These are phyloP conservation scores for Vararia minispora DNA, from an alignment of 768 basidiomycete species.

Conservation along the genomic window DNA sequence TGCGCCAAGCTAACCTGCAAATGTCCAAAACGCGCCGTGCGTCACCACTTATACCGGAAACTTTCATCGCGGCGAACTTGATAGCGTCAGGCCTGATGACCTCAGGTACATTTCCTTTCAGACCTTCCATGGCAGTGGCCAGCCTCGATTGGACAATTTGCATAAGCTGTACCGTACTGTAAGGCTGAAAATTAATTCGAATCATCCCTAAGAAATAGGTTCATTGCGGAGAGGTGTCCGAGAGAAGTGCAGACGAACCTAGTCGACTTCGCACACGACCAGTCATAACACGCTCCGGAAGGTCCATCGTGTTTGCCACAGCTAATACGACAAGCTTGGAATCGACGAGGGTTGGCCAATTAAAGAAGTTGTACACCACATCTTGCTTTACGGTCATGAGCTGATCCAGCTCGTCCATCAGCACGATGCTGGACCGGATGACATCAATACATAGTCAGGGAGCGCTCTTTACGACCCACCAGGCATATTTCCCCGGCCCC, in stretches of 20 bases:
- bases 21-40: conserved; percentile 89
- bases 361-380: conserved; percentile 99
- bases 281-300: conserved; percentile 88
- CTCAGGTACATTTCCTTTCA: conserved; percentile 34
- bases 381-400: conserved; percentile 94
- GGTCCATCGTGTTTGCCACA: conserved; percentile 96
- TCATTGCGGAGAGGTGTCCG: background rate
- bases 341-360: conserved; percentile 88
- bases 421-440: conserved; percentile 68
- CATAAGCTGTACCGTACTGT: conserved; percentile 64
- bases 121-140: conserved; percentile 41
- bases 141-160: conserved; percentile 83
- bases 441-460: too few species aligned
- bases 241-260: conserved; percentile 31
- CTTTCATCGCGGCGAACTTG: conserved; percentile 73
- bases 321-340: conserved; percentile 92
- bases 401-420: conserved; percentile 99
- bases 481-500: conserved; percentile 81
- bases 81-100: conserved; percentile 64
- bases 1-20: conserved; percentile 63
- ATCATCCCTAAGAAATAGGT: conserved; percentile 47
- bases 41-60: conserved; percentile 81
- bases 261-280: conserved; percentile 88
- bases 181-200: conserved; percentile 88
- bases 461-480: conserved; percentile 55